Evolutionary conservation across 2,329 filamentous ascomycete genomes (phyloP), one percentile per base, ranked within the genome.

Genomic region (Aphanocladium album): DNA sequence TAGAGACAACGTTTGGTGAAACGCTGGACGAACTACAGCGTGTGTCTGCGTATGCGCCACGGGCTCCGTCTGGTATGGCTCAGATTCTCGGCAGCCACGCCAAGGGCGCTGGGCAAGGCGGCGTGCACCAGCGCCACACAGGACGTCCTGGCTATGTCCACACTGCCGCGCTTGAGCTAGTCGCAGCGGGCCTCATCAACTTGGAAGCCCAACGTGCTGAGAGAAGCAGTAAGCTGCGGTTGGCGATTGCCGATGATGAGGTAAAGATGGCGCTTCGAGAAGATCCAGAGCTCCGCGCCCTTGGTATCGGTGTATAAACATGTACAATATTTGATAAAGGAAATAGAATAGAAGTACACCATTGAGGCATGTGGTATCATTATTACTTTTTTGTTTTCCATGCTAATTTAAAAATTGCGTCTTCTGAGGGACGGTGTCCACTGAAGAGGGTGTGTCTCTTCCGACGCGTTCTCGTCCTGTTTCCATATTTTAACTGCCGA

Each of bases 171-270:
- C 83, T 91, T 61, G 92, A 93, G 62, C 80, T 99, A 21, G 88
- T 90, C 63, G 92, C 95, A 63, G 91, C 93, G 0, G 95, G 95
- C 0, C 85, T 99, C 57, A 81, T 99, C 62, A 90, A 91, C 6
- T 74, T 99, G 57, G 95, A 99, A 73, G 84, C 84, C 4, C 84
- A 88, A 62, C 87, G 87, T 65, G 89, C 92, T 0, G 93, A 98
- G 71, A 82, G 95, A 47, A 91, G 91, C 23, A 93, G 91, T 60
- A 93, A 96, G 73, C 84, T 99, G 45, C 83, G 93, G 60, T 79
- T 99, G 60, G 87, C 90, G 23, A 88, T 98, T 66, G 89, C 90
- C 14, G 91, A 96, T 62, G 93, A 98, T 69, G 93, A 99, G 75
- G 86, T 99, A 30, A 89, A 89, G 71, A 83, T 91, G 71, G 95